phyloP scores from a whole-genome alignment of 2,329 filamentous ascomycete genomes.

The Fonsecaea pugnacius region DNA sequence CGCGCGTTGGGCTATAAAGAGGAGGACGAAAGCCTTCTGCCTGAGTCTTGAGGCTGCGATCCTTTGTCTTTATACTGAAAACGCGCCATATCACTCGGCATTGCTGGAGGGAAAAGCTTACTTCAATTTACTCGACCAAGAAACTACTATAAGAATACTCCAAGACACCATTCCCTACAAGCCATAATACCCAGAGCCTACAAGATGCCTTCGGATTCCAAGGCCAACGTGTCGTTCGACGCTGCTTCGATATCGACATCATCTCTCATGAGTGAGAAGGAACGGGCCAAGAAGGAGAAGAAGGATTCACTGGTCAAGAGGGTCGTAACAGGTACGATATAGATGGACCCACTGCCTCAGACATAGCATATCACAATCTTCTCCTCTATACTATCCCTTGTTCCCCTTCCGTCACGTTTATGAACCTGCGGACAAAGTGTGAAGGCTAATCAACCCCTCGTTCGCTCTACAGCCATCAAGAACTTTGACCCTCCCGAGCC shows the following conservation, averaged over 20 bases:
- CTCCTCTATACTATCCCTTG: not conserved
- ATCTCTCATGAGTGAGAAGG: constrained; percentile 27
- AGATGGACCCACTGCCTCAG: not conserved
- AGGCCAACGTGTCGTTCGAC: constrained; percentile 22
- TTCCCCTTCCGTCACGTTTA: not conserved
- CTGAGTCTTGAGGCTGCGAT: constrained; percentile 4
- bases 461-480: constrained; percentile 21
- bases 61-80: not conserved
- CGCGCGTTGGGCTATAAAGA: constrained; percentile 6
- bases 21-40: not conserved
- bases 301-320: constrained; percentile 24
- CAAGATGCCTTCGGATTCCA: constrained; percentile 22
- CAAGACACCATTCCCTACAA: not conserved
- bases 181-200: not conserved
- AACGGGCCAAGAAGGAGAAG: constrained; percentile 15
- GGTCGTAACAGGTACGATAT: constrained; percentile 22
- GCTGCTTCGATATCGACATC: constrained; percentile 23
- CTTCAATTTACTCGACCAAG: not conserved
- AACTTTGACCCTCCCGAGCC: constrained; percentile 29
- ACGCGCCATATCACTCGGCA: not conserved
- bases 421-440: not conserved
- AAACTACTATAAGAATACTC: not conserved
- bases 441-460: not conserved
- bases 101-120: constrained; percentile 4
- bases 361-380: no score